Percentiles rank a stretch among this genome's conserved stretches.
Evolutionary conservation across 768 basidiomycete species (phyloP).

Genomic region (Boletus pseudo-olivaceus): DNA sequence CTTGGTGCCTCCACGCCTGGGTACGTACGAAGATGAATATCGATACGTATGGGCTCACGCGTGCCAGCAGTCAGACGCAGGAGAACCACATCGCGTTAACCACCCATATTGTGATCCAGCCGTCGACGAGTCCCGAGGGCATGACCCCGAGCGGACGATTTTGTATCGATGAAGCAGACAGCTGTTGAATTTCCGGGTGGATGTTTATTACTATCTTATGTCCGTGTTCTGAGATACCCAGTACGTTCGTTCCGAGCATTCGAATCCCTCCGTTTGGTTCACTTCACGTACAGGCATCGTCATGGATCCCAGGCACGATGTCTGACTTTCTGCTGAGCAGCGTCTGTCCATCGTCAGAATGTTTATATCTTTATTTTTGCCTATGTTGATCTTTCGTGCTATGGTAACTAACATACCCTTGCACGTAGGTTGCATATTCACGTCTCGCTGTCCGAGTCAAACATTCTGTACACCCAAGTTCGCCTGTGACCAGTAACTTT

Average conservation of each 20-base stretch:
- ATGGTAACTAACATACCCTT: no score
- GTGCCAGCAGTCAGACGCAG: neutral
- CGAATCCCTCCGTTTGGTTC: neutral
- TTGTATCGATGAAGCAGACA: neutral
- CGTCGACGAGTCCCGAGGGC: neutral
- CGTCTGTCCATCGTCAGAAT: neutral
- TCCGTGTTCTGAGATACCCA: neutral
- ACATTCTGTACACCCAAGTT: neutral
- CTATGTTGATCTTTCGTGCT: no score
- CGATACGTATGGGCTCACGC: neutral
- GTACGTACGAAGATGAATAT: neutral
- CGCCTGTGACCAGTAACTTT: neutral
- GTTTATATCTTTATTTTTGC: neutral
- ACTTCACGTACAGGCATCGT: neutral
- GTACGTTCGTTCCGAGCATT: neutral
- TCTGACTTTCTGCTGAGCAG: neutral
- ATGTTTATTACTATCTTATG: neutral
- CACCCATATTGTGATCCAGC: conserved; percentile 6
- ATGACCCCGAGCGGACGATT: no score
- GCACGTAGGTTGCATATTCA: neutral
- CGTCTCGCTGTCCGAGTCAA: neutral
- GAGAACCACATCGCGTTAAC: conserved; percentile 3
- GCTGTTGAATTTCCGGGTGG: neutral
- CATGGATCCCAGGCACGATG: neutral
- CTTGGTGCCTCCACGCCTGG: neutral